Evolutionary conservation across 2,329 filamentous ascomycete genomes (phyloP).

Genomic region (Meredithiella fracta): DNA sequence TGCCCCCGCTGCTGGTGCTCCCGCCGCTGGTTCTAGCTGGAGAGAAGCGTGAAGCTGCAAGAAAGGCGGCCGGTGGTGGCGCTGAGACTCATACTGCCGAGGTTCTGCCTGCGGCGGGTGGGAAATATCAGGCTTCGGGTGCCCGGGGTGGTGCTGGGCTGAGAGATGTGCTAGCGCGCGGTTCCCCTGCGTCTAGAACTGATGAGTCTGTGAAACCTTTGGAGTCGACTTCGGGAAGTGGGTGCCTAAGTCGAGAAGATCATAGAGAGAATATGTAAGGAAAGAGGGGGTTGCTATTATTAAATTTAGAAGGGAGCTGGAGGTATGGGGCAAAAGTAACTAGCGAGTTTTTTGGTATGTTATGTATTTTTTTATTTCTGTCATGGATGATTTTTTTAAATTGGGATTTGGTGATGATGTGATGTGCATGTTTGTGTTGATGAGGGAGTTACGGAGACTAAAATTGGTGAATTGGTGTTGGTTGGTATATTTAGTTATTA

Average conservation of each 20-base stretch:
- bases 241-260: constrained; percentile 27
- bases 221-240: constrained; percentile 40
- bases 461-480: too few relatives aligned
- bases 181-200: constrained; percentile 21
- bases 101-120: constrained; percentile 74
- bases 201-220: constrained; percentile 25
- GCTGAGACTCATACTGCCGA: constrained; percentile 21
- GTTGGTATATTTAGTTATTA: too few relatives aligned
- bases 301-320: not conserved
- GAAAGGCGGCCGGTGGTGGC: constrained; percentile 20
- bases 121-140: constrained; percentile 68
- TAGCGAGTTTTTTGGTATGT: too few relatives aligned
- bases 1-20: not conserved
- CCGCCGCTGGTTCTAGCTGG: constrained; percentile 19
- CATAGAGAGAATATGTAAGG: too few relatives aligned
- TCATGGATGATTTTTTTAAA: too few relatives aligned
- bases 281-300: not conserved
- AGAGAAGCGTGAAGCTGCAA: constrained; percentile 25
- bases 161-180: constrained; percentile 50
- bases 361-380: too few relatives aligned
- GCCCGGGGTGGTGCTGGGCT: constrained; percentile 71
- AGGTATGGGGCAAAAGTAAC: too few relatives aligned
- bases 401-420: too few relatives aligned
- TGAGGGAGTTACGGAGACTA: too few relatives aligned
- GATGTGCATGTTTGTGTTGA: too few relatives aligned